A percentile compares a stretch with the other conserved stretches of the same genome.
Evolutionary conservation across 2,329 filamentous ascomycete species (phyloP).

Genomic region (Sporothrix pallida): DNA sequence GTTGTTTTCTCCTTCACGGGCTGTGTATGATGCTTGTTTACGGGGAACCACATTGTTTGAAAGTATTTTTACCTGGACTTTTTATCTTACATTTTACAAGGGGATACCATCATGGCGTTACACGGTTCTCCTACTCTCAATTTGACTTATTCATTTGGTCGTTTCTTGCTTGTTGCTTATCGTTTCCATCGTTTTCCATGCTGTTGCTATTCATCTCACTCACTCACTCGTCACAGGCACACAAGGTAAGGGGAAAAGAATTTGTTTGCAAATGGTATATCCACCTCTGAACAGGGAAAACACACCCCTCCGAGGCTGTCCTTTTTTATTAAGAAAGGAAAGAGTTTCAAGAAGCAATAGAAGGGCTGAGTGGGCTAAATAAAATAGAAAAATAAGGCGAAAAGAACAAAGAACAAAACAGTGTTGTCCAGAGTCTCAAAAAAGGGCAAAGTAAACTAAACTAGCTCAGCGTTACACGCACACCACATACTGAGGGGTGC

Average conservation of each 20-base stretch:
- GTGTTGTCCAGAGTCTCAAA: background rate
- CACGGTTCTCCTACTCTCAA: too few species aligned
- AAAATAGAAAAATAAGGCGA: conserved; percentile 26
- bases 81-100: background rate
- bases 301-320: background rate
- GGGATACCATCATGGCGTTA: background rate
- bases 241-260: background rate
- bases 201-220: background rate
- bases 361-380: conserved; percentile 35
- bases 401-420: conserved; percentile 26
- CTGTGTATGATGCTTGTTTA: background rate
- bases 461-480: background rate
- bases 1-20: background rate
- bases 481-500: background rate
- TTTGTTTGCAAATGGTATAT: conserved; percentile 31
- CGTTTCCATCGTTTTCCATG: background rate
- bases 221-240: background rate
- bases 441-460: too few species aligned
- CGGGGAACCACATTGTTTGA: too few species aligned
- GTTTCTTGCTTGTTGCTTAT: background rate
- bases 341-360: conserved; percentile 31
- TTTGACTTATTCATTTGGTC: background rate
- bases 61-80: background rate
- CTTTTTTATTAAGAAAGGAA: conserved; percentile 21
- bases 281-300: conserved; percentile 26